Evolutionary conservation across 202 grass and related monocot genomes (phyloP).

Genomic region (Carex arenaria): DNA sequence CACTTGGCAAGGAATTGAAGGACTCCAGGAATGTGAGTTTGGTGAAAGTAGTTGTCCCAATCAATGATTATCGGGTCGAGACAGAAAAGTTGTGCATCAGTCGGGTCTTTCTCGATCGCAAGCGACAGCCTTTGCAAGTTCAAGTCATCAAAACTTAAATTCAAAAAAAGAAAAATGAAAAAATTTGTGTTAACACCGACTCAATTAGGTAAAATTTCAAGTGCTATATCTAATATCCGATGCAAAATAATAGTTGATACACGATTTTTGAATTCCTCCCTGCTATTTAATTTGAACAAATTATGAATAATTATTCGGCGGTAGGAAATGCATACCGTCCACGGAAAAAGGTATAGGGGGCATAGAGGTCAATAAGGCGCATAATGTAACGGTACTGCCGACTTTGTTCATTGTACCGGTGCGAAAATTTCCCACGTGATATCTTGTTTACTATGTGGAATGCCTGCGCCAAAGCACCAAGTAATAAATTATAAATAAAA

Average conservation of each 20-base stretch:
- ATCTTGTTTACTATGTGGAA: constrained; percentile 56
- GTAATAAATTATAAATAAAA: not conserved
- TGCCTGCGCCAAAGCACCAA: constrained; percentile 16
- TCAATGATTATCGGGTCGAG: constrained; percentile 58
- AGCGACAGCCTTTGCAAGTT: constrained; percentile 54
- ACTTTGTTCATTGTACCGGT: constrained; percentile 40
- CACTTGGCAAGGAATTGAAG: constrained; percentile 58
- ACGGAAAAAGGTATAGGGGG: constrained; percentile 69
- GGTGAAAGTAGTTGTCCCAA: constrained; percentile 61
- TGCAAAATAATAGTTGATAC: not conserved
- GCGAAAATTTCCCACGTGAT: constrained; percentile 35
- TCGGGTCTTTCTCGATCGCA: constrained; percentile 22
- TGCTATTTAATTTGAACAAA: not conserved
- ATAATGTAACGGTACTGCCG: constrained; percentile 47
- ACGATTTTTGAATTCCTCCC: not conserved
- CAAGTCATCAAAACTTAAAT: constrained; percentile 60
- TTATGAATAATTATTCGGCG: not conserved
- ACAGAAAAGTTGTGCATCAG: constrained; percentile 35
- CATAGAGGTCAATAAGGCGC: constrained; percentile 63
- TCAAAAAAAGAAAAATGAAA: not conserved
- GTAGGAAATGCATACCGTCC: constrained; percentile 30
- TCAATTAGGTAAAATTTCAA: too few relatives aligned
- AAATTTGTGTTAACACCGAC: not conserved
- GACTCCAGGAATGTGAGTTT: constrained; percentile 67
- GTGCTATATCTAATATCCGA: not conserved